phyloP scores from a whole-genome alignment of 768 basidiomycete genomes.

The Jaapia argillacea region DNA sequence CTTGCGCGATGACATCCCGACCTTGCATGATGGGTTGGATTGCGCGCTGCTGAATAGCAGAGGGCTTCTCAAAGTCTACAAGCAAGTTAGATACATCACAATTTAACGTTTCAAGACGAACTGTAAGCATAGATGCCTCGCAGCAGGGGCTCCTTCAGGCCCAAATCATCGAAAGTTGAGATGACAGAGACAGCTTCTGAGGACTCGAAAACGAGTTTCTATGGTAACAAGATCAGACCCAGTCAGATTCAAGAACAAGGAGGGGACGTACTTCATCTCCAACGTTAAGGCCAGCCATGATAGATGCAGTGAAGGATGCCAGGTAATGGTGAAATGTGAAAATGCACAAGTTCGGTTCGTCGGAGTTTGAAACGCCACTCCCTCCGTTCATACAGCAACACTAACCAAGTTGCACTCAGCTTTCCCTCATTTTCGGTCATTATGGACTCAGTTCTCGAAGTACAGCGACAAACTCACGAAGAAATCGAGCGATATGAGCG shows the following conservation, averaged over 20 bases:
- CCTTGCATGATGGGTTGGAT: conserved; percentile 94
- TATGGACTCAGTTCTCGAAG: conserved; percentile 92
- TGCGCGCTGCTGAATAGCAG: conserved; percentile 96
- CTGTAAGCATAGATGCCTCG: conserved; percentile 99
- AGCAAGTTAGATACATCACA: background rate
- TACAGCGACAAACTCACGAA: conserved; percentile 93
- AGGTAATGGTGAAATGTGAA: conserved; percentile 28
- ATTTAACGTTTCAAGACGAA: conserved; percentile 25
- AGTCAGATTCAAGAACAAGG: conserved; percentile 8
- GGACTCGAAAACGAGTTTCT: conserved; percentile 95
- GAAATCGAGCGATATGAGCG: conserved; percentile 89
- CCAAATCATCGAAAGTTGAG: conserved; percentile 83
- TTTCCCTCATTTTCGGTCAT: conserved; percentile 3
- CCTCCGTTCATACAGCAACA: conserved; percentile 10
- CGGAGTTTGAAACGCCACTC: no score
- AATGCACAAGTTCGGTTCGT: no score
- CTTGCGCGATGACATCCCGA: conserved; percentile 97
- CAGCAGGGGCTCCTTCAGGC: conserved; percentile 89
- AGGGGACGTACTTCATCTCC: conserved; percentile 71
- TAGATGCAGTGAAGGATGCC: conserved; percentile 28
- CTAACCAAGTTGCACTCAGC: no score
- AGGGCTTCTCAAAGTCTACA: conserved; percentile 92
- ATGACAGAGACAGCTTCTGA: conserved; percentile 86
- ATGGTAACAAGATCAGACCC: background rate
- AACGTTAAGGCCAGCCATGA: conserved; percentile 75